Evolutionary conservation across 805 yeast genomes (phyloP).

Genomic region (Maudiozyma bulderi): DNA sequence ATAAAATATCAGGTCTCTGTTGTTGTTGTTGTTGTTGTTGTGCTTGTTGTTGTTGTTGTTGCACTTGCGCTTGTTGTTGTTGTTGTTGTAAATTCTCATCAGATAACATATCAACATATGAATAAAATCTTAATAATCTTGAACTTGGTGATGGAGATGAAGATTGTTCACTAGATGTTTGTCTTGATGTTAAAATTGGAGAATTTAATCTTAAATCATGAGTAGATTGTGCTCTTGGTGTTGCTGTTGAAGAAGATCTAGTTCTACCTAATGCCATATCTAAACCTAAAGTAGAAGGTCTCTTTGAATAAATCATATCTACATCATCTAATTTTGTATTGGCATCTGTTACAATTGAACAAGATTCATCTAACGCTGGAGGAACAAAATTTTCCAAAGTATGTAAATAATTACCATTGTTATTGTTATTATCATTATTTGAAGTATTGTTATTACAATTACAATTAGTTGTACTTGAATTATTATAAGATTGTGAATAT

Average conservation of each 20-base stretch:
- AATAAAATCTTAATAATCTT: constrained; percentile 41
- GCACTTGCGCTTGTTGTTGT: not conserved
- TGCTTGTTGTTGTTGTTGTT: not conserved
- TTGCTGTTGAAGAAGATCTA: not conserved
- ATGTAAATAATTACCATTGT: constrained; percentile 13
- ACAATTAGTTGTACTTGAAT: not conserved
- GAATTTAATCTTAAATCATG: not conserved
- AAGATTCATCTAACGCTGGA: constrained; percentile 73
- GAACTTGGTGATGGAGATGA: constrained; percentile 7
- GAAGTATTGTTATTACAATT: not conserved
- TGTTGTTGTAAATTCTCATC: constrained; percentile 33
- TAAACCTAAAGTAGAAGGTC: constrained; percentile 45
- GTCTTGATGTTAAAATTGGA: not conserved
- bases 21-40: not conserved
- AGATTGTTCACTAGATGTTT: not conserved
- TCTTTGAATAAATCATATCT: constrained; percentile 59
- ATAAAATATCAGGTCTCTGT: not conserved
- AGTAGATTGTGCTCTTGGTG: not conserved
- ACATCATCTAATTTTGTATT: constrained; percentile 57
- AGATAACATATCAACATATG: constrained; percentile 71
- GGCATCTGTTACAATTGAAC: constrained; percentile 51
- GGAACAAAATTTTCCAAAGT: constrained; percentile 60
- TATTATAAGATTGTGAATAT: not conserved
- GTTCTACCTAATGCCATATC: constrained; percentile 19
- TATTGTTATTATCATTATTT: not conserved